A percentile compares a stretch with the other conserved stretches of the same genome.
phyloP scores from a whole-genome alignment of 2,329 filamentous ascomycete species.

The Trichophyton simii region DNA sequence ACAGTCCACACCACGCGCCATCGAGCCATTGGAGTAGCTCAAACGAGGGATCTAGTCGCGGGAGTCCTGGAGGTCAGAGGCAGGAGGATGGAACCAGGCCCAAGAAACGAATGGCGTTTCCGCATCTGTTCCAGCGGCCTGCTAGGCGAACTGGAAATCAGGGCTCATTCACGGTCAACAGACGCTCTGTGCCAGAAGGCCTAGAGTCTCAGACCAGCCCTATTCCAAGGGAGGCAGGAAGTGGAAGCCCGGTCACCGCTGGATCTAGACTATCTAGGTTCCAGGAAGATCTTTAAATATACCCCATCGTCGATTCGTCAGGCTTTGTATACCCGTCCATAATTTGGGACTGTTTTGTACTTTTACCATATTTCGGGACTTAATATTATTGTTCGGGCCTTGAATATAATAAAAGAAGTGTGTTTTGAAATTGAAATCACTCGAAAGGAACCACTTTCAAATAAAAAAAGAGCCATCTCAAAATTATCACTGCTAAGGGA shows the following conservation, averaged over 20 bases:
- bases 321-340: not conserved
- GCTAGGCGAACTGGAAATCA: constrained; percentile 5
- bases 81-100: not conserved
- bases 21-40: constrained; percentile 3
- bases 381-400: not conserved
- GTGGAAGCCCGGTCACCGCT: not conserved
- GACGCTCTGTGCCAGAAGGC: constrained; percentile 4
- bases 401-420: not conserved
- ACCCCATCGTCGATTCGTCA: not conserved
- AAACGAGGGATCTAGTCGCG: not conserved
- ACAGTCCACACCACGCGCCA: not conserved
- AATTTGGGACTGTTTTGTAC: not conserved
- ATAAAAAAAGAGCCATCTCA: not conserved
- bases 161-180: constrained; percentile 8
- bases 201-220: not conserved
- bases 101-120: constrained; percentile 6
- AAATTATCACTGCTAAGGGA: not conserved
- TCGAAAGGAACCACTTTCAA: not conserved
- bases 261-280: not conserved
- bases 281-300: not conserved
- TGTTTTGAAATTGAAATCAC: too few relatives aligned
- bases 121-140: constrained; percentile 5
- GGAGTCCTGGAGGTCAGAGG: not conserved
- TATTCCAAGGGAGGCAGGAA: not conserved
- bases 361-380: not conserved